Conservation (phyloP, 768 basidiomycete genomes). For the Epithele typhae region DNA sequence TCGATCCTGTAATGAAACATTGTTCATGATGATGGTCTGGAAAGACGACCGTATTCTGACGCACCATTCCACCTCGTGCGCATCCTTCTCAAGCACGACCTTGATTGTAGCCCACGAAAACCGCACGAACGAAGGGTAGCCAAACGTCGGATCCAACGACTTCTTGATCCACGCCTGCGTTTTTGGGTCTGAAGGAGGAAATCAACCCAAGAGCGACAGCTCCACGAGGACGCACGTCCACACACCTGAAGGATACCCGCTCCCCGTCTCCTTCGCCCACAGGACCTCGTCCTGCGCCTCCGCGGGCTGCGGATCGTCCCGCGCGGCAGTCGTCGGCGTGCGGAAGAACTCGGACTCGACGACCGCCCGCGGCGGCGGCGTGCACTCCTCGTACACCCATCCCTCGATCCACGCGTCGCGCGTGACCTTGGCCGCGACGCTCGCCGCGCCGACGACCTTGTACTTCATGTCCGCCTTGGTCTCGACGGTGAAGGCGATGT, state of each 20-base stretch:
- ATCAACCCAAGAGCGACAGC: background rate
- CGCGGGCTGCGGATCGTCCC: slow-evolving; percentile 2
- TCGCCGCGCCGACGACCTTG: slow-evolving; percentile 96
- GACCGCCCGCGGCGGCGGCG: background rate
- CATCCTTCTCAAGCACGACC: slow-evolving; percentile 75
- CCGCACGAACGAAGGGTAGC: slow-evolving; percentile 83
- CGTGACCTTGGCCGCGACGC: slow-evolving; percentile 97
- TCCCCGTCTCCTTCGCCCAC: slow-evolving; percentile 50
- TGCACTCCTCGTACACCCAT: slow-evolving; percentile 73
- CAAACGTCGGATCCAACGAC: slow-evolving; percentile 83
- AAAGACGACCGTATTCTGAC: slow-evolving; percentile 7
- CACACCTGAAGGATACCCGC: slow-evolving; percentile 88
- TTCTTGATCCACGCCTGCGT: slow-evolving; percentile 83
- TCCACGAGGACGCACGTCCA: no score
- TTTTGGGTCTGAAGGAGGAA: slow-evolving; percentile 65
- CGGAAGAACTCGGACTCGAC: slow-evolving; percentile 21
- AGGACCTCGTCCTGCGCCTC: background rate
- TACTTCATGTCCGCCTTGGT: slow-evolving; percentile 94
- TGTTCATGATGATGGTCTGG: background rate
- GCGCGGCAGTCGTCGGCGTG: background rate
- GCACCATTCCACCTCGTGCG: slow-evolving; percentile 78
- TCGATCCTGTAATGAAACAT: slow-evolving; percentile 56
- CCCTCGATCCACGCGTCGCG: slow-evolving; percentile 84
- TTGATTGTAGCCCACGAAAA: slow-evolving; percentile 97
- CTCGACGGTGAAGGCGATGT: slow-evolving; percentile 82